Evolutionary conservation across 108 stramenopile genomes (phyloP), one percentile per base, ranked within the genome.

Genomic region (Skeletonema costatum): DNA sequence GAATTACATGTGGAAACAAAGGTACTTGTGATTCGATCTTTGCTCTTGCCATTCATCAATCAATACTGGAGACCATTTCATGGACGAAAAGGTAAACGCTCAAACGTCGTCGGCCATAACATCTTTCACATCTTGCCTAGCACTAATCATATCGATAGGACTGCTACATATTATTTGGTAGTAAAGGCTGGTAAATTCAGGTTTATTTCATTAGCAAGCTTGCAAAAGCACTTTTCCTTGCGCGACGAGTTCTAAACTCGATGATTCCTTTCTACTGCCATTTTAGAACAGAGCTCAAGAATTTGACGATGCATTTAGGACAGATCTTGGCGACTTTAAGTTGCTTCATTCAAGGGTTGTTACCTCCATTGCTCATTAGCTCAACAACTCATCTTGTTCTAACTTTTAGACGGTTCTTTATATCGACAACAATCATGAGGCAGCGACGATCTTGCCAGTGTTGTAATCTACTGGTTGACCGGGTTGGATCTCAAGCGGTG

Each of bases 401-500:
- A 25, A 2, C 2, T 3, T 29, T n/a, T 25, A 16, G 19, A 61
- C 2, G 14, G 14, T 3, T 35, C 4, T 35, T 61, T 5, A 60
- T 16, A 16, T 46, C 16, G 44, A 5, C 44, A 46, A 64, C 32
- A 7, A 19, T 64, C 9, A 74, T 33, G 46, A 74, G 25, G 76
- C 68, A 50, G 76, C 68, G 14, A 69, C 62, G 19, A 70, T 50
- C 42, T 63, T 69, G 62, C 69, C 69, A 29, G 75, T 32, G 25
- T 73, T 83, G 61, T 64, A 68, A 25, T 85, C 84, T 25, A 76
- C 84, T 41, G 76, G 80, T 64, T 81, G 83, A 29, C 80, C 84
- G 41, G 76, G 80, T 64, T 81, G 83, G 62, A 85, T 81, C 73
- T 85, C 84, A 50, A 85, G 67, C 19, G 84, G 84, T 69, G 84